Percentiles rank a stretch among this genome's conserved stretches.
Conservation (phyloP, 139 green algal species). For the Volvox africanus region DNA sequence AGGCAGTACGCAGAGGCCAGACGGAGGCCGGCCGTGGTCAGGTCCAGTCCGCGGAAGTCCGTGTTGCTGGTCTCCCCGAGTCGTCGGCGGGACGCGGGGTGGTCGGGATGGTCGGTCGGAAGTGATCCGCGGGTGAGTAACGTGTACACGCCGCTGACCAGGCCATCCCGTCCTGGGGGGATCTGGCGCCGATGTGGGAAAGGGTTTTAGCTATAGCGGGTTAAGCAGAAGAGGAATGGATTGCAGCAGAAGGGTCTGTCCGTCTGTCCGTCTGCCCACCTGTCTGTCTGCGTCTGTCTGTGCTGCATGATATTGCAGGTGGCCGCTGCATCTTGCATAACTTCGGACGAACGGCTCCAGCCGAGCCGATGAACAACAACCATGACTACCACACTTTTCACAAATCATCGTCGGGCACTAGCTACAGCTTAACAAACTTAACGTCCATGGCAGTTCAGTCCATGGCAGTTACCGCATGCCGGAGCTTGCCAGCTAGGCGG, state of each 20-base stretch:
- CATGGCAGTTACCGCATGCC: too few relatives aligned
- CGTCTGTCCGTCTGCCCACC: background rate
- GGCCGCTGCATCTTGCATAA: background rate
- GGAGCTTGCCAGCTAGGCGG: too few relatives aligned
- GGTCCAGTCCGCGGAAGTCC: background rate
- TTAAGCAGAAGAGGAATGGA: background rate
- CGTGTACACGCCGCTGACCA: constrained; percentile 55
- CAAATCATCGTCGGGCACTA: background rate
- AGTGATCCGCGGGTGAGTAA: constrained; percentile 51
- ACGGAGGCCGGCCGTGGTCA: background rate
- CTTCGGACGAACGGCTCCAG: background rate
- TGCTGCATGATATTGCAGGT: background rate
- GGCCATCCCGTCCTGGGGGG: background rate
- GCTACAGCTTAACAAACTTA: background rate
- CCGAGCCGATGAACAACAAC: too few relatives aligned
- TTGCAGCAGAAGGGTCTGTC: background rate
- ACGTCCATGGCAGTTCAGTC: too few relatives aligned
- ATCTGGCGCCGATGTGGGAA: background rate
- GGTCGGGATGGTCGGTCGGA: constrained; percentile 48
- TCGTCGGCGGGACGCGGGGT: constrained; percentile 37
- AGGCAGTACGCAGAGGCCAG: constrained; percentile 49
- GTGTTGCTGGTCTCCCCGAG: background rate
- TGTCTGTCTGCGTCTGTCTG: background rate
- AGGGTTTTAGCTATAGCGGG: background rate
- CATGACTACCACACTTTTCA: background rate